These are phyloP conservation scores for Aspergillus heteromorphus DNA, from an alignment of 495 filamentous ascomycete genomes.

Conservation along the genomic window DNA sequence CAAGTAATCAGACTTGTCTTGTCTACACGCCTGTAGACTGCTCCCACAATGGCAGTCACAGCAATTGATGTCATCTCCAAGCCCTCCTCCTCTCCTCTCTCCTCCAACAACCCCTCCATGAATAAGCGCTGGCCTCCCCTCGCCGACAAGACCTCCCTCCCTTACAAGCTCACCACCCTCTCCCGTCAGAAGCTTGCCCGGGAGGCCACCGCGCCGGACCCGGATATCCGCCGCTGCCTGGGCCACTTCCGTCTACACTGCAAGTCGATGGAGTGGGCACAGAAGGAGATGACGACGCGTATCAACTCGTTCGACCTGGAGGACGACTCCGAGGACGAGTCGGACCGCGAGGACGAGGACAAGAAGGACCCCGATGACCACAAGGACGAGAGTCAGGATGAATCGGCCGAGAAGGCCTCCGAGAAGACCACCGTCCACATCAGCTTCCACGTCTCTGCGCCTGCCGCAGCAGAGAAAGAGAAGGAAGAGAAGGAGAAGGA, in stretches of 20 bases:
- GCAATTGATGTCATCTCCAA: constrained; percentile 13
- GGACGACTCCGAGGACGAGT: constrained; percentile 32
- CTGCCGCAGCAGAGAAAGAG: not conserved
- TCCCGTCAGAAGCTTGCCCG: constrained; percentile 39
- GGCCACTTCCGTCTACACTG: constrained; percentile 38
- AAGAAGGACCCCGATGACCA: constrained; percentile 2
- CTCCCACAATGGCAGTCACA: constrained; percentile 15
- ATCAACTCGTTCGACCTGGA: constrained; percentile 42
- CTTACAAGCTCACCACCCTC: constrained; percentile 39
- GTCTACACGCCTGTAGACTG: not conserved
- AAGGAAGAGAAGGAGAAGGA: constrained; percentile 9
- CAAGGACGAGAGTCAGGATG: constrained; percentile 2
- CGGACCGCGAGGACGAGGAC: constrained; percentile 3
- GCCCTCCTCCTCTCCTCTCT: constrained; percentile 9
- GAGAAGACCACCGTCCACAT: constrained; percentile 7
- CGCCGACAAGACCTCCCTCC: constrained; percentile 37
- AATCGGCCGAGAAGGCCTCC: not conserved
- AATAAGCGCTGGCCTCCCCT: constrained; percentile 41
- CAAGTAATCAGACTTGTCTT: not conserved
- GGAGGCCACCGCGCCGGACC: constrained; percentile 38
- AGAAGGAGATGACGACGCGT: constrained; percentile 39
- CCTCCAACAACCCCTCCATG: constrained; percentile 24
- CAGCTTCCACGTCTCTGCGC: constrained; percentile 11
- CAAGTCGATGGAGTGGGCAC: constrained; percentile 35
- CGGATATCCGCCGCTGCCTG: constrained; percentile 39